Conservation (phyloP, 176 grass and related monocot genomes). For the Lolium rigidum region DNA sequence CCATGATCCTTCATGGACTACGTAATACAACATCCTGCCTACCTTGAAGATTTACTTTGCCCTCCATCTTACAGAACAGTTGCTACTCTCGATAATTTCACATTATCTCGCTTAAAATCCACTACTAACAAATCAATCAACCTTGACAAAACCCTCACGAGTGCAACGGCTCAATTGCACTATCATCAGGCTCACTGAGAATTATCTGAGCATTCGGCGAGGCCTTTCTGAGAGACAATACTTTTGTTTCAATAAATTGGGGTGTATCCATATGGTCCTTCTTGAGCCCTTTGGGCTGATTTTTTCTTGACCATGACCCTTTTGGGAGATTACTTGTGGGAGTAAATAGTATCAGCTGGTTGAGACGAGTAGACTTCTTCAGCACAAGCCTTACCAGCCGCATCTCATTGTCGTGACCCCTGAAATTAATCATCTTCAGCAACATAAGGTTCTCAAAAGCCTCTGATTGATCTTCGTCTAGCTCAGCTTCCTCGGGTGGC, state of each 20-base stretch:
- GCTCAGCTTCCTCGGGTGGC: neutral
- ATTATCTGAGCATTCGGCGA: constrained; percentile 14
- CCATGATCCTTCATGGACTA: neutral
- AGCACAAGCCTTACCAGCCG: too few species aligned
- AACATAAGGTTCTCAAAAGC: too few species aligned
- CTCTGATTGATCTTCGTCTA: too few species aligned
- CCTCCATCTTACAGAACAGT: neutral
- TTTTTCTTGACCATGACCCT: too few species aligned
- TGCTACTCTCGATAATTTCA: neutral
- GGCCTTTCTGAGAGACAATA: constrained; percentile 4
- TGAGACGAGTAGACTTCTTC: neutral
- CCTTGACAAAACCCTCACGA: neutral
- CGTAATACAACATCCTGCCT: neutral
- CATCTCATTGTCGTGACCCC: too few species aligned
- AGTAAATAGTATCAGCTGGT: neutral
- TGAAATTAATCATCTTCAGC: too few species aligned
- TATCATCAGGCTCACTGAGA: neutral
- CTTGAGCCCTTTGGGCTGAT: neutral
- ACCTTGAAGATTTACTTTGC: neutral
- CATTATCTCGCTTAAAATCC: neutral
- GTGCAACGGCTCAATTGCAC: constrained; percentile 27
- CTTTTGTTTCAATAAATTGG: neutral
- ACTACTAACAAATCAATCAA: neutral
- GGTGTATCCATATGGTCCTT: neutral
- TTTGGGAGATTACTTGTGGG: neutral